phyloP scores from a whole-genome alignment of 768 basidiomycete genomes.

The Paxillus involutus region DNA sequence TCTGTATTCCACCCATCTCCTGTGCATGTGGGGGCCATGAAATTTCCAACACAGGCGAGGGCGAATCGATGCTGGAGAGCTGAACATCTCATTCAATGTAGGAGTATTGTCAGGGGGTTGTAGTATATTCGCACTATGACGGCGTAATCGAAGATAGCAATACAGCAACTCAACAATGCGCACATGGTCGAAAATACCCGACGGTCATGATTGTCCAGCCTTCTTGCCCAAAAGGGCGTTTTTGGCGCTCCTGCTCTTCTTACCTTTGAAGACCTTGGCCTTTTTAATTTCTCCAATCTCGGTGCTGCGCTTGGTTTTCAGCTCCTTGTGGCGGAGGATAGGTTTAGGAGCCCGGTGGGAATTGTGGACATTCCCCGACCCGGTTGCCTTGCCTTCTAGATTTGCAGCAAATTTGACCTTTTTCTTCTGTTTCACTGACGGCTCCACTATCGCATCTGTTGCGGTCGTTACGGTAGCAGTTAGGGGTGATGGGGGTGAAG shows the following conservation, averaged over 20 bases:
- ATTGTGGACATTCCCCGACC: slow-evolving; percentile 1
- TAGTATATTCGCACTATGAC: not conserved
- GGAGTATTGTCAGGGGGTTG: not conserved
- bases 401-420: not conserved
- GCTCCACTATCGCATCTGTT: slow-evolving; percentile 2
- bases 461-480: not conserved
- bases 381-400: slow-evolving; percentile 6
- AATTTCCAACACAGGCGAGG: too few relatives aligned
- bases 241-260: slow-evolving; percentile 54
- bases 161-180: not conserved
- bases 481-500: not conserved
- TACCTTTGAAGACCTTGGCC: slow-evolving; percentile 36
- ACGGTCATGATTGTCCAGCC: slow-evolving; percentile 33
- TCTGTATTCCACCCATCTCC: too few relatives aligned
- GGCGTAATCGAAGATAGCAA: not conserved
- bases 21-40: too few relatives aligned
- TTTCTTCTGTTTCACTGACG: slow-evolving; percentile 8
- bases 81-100: not conserved
- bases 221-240: slow-evolving; percentile 55
- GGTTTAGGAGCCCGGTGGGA: slow-evolving; percentile 7
- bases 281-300: slow-evolving; percentile 60
- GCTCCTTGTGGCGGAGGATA: slow-evolving; percentile 40
- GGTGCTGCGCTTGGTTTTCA: slow-evolving; percentile 52
- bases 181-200: not conserved
- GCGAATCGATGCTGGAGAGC: too few relatives aligned